phyloP scores from a whole-genome alignment of 495 filamentous ascomycete species.

The Saxophila tyrrhenica region DNA sequence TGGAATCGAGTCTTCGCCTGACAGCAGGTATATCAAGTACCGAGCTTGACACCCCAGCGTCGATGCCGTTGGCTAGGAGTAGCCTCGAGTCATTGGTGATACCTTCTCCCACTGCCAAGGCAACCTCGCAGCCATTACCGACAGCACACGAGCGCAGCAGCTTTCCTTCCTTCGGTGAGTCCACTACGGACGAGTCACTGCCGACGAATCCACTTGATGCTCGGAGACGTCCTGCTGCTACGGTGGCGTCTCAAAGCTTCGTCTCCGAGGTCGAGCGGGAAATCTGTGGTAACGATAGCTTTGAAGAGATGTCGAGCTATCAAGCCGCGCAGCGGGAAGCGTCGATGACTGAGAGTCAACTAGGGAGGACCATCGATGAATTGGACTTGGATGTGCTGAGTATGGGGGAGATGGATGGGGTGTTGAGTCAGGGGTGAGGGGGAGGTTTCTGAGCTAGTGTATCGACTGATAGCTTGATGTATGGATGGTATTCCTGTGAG shows the following conservation, averaged over 20 bases:
- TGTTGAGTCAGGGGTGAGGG: slow-evolving; percentile 1
- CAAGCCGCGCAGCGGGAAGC: neutral
- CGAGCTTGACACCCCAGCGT: neutral
- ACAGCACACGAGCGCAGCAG: neutral
- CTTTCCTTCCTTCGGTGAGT: neutral
- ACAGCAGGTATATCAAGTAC: neutral
- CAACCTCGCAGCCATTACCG: neutral
- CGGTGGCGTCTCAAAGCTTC: neutral
- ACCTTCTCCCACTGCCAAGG: too few species aligned
- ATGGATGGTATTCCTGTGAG: too few species aligned
- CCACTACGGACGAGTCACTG: neutral
- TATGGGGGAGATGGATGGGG: neutral
- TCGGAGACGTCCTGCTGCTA: neutral
- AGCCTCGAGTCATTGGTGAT: too few species aligned
- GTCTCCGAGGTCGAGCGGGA: neutral
- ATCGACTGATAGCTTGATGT: too few species aligned
- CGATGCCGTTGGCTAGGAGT: neutral
- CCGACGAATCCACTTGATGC: neutral
- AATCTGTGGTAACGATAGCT: neutral
- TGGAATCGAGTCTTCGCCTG: neutral
- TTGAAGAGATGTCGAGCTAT: neutral
- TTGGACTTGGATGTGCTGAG: slow-evolving; percentile 6
- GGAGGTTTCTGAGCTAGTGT: too few species aligned
- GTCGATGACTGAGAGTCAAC: slow-evolving; percentile 7
- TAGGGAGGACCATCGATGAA: slow-evolving; percentile 6